These are phyloP conservation scores for Rhododendron molle DNA, from an alignment of 148 eudicot species.

Conservation along the genomic window DNA sequence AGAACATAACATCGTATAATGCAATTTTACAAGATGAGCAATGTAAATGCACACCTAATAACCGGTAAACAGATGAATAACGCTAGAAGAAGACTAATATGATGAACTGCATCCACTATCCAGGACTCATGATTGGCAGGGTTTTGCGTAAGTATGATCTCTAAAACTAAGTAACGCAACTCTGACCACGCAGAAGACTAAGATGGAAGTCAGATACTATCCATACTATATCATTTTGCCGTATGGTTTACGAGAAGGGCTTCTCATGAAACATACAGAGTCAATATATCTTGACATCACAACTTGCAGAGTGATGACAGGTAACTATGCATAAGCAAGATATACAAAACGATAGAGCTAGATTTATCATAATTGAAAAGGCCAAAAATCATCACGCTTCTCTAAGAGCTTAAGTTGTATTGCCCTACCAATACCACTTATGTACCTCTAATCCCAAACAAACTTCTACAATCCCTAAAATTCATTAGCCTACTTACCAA, in stretches of 20 bases:
- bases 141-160: neutral
- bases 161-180: neutral
- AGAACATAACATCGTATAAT: neutral
- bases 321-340: neutral
- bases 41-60: neutral
- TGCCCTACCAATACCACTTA: neutral
- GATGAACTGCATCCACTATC: neutral
- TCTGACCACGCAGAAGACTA: neutral
- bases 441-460: neutral
- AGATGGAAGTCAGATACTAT: neutral
- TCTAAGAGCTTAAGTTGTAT: neutral
- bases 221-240: neutral
- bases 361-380: neutral
- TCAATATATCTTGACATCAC: neutral
- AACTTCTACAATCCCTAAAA: neutral
- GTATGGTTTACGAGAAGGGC: neutral
- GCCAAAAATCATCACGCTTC: neutral
- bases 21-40: neutral
- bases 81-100: neutral
- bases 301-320: neutral
- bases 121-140: neutral
- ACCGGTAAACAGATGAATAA: neutral
- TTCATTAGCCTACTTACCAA: constrained; percentile 64
- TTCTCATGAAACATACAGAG: neutral
- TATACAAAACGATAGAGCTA: neutral